Evolutionary conservation across 2,329 filamentous ascomycete species (phyloP).

Genomic region (Aspergillus luchuensis): DNA sequence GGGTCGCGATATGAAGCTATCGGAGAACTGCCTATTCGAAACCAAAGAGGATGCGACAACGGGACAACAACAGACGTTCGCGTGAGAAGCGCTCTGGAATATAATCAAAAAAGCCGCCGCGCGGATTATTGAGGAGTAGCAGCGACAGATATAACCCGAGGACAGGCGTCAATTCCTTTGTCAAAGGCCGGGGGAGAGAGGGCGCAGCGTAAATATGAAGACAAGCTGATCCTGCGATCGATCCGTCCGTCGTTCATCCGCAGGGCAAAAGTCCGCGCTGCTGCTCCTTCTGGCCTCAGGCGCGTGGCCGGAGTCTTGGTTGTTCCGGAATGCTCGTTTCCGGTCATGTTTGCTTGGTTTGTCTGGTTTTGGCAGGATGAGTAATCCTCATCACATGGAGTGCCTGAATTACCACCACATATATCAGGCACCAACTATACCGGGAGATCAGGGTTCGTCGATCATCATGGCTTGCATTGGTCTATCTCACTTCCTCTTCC

Average conservation of each 20-base stretch:
- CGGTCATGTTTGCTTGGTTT: conserved; percentile 15
- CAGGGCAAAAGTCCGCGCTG: conserved; percentile 28
- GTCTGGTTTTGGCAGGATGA: conserved; percentile 3
- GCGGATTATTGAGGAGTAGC: conserved; percentile 8
- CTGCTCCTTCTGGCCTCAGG: conserved; percentile 23
- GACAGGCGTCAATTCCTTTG: conserved; percentile 20
- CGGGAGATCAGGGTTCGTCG: background rate
- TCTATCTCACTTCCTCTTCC: background rate
- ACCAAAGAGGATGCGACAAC: conserved; percentile 22
- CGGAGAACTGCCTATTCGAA: conserved; percentile 15
- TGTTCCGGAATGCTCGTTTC: conserved; percentile 7
- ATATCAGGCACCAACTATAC: background rate
- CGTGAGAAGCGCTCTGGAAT: conserved; percentile 5
- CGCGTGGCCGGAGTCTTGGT: conserved; percentile 24
- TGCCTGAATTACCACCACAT: background rate
- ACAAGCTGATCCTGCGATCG: conserved; percentile 27
- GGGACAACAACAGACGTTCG: conserved; percentile 14
- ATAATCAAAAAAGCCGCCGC: conserved; percentile 8
- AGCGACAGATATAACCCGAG: conserved; percentile 13
- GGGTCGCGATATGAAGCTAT: conserved; percentile 23
- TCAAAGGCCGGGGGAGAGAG: conserved; percentile 16
- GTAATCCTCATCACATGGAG: background rate
- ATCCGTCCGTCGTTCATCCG: conserved; percentile 22
- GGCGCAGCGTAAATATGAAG: conserved; percentile 13
- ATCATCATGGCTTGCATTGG: background rate